These are phyloP conservation scores for Magnaporthiopsis incrustans DNA, from an alignment of 2,329 filamentous ascomycete genomes.

Conservation along the genomic window DNA sequence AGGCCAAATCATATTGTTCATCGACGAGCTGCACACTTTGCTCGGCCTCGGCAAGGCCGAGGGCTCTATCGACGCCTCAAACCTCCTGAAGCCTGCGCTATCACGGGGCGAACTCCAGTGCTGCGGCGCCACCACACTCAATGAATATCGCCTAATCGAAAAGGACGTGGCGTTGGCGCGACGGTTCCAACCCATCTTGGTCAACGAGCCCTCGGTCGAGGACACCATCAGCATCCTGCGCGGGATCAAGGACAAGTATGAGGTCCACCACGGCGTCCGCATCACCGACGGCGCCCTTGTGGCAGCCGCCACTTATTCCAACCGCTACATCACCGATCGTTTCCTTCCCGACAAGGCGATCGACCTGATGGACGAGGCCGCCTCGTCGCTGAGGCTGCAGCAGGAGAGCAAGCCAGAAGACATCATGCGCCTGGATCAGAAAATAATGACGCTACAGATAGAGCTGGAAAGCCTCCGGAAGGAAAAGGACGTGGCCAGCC, in stretches of 20 bases:
- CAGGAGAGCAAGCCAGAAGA: slow-evolving; percentile 96
- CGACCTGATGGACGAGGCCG: slow-evolving; percentile 91
- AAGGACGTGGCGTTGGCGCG: slow-evolving; percentile 91
- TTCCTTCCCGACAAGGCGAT: slow-evolving; percentile 97
- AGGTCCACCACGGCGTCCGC: slow-evolving; percentile 91
- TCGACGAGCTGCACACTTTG: slow-evolving; percentile 88
- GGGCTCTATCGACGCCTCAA: slow-evolving; percentile 93
- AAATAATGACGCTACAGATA: slow-evolving; percentile 96
- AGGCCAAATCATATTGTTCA: slow-evolving; percentile 86
- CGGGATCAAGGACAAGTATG: slow-evolving; percentile 96
- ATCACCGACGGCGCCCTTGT: slow-evolving; percentile 91
- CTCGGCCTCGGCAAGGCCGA: slow-evolving; percentile 91
- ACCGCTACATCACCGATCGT: slow-evolving; percentile 92
- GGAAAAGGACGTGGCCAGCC: slow-evolving; percentile 83
- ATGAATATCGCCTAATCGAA: slow-evolving; percentile 81
- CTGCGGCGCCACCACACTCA: slow-evolving; percentile 87
- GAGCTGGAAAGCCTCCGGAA: slow-evolving; percentile 91
- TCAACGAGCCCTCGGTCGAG: slow-evolving; percentile 84
- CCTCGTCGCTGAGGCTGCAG: slow-evolving; percentile 79
- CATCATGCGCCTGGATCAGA: slow-evolving; percentile 84
- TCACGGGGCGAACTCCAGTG: slow-evolving; percentile 89
- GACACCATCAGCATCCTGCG: slow-evolving; percentile 93
- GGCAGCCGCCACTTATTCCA: slow-evolving; percentile 84
- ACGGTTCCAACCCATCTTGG: slow-evolving; percentile 87
- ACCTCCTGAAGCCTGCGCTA: slow-evolving; percentile 87